Evolutionary conservation across 768 basidiomycete species (phyloP).

Genomic region (Chalciporus chontae): DNA sequence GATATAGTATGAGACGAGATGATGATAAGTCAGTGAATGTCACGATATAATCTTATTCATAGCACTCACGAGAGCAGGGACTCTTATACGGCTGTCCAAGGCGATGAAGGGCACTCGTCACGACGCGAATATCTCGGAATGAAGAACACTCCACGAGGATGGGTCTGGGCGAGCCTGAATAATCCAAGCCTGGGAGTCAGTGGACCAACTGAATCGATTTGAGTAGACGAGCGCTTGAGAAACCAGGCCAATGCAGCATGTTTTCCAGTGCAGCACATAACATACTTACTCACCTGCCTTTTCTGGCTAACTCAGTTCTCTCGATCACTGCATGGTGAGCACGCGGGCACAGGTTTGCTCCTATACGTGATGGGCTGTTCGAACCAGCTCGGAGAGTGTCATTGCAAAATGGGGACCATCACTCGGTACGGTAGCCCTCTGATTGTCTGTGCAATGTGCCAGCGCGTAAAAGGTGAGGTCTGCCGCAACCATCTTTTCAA

Average conservation of each 20-base stretch:
- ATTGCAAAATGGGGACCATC: slow-evolving; percentile 8
- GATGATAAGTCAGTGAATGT: slow-evolving; percentile 9
- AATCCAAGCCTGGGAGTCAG: slow-evolving; percentile 1
- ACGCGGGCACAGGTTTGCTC: slow-evolving; percentile 11
- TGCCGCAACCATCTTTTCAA: neutral
- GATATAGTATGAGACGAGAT: slow-evolving; percentile 7
- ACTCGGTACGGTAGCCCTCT: neutral
- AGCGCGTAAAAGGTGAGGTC: slow-evolving; percentile 25
- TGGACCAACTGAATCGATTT: slow-evolving; percentile 12
- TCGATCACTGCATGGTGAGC: slow-evolving; percentile 17
- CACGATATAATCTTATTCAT: slow-evolving; percentile 14
- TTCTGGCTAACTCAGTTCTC: slow-evolving; percentile 16
- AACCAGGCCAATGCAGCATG: slow-evolving; percentile 22
- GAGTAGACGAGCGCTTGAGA: slow-evolving; percentile 3
- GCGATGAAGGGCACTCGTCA: slow-evolving; percentile 22
- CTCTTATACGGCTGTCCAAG: slow-evolving; percentile 28
- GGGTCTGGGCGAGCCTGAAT: slow-evolving; percentile 1
- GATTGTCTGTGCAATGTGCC: slow-evolving; percentile 14
- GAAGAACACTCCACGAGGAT: slow-evolving; percentile 21
- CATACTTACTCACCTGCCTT: slow-evolving; percentile 26
- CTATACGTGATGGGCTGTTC: neutral
- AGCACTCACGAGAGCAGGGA: slow-evolving; percentile 9
- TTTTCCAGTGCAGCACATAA: slow-evolving; percentile 18
- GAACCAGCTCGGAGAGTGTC: neutral
- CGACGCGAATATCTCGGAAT: slow-evolving; percentile 15